These are phyloP conservation scores for Chimonanthus praecox DNA, from an alignment of 164 flowering plant species.

Conservation along the genomic window DNA sequence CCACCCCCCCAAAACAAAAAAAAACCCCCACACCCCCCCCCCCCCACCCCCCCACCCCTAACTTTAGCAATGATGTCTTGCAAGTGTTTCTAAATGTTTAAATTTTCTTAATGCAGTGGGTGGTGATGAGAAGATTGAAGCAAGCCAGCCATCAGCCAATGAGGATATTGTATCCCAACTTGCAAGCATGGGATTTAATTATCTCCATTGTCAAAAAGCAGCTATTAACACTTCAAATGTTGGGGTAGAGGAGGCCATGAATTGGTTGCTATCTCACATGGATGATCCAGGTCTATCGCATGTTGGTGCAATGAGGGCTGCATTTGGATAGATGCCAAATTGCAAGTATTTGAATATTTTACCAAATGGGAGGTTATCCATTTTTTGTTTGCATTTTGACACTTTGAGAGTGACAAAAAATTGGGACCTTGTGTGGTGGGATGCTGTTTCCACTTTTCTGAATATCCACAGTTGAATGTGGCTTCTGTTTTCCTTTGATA, in stretches of 20 bases:
- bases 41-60: not conserved
- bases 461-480: too few species aligned
- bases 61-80: not conserved
- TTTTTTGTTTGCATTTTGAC: too few species aligned
- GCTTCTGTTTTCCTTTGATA: too few species aligned
- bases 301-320: not conserved
- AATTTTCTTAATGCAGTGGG: conserved; percentile 24
- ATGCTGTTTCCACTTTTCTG: too few species aligned
- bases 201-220: conserved; percentile 86
- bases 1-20: too few species aligned
- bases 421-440: too few species aligned
- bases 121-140: conserved; percentile 31
- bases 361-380: not conserved
- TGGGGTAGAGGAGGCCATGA: conserved; percentile 98
- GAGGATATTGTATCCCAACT: conserved; percentile 86
- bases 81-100: not conserved
- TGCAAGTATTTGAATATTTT: not conserved
- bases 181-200: conserved; percentile 78
- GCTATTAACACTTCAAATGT: conserved; percentile 76
- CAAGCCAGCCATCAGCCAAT: conserved; percentile 41
- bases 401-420: too few species aligned
- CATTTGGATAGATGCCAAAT: not conserved
- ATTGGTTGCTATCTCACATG: conserved; percentile 96
- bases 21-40: too few species aligned
- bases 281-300: conserved; percentile 73